Base-by-base conservation (phyloP, 176 grass and related monocot genomes). In the Tillandsia leiboldiana region DNA sequence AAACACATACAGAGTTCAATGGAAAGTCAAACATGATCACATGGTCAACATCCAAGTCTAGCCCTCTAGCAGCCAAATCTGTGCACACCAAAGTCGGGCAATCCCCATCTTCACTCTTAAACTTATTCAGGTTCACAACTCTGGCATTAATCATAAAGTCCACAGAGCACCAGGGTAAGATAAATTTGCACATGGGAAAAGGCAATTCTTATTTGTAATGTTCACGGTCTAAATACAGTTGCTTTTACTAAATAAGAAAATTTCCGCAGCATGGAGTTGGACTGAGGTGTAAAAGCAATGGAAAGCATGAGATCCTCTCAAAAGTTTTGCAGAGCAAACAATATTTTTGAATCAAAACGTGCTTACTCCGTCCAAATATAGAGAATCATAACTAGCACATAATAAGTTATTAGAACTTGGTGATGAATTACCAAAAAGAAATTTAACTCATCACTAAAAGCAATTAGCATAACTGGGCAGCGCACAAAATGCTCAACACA, bases 11-110 rank as follows among this genome's bases (percentile, higher is more conserved):
- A 74, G 89, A 97, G 48, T 97, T 97, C 20, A 54, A 78, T 51
- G 94, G 94, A 68, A 97, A 97, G 71, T 97, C 94, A 75, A 97
- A 97, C 89, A 92, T 97, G 54, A 97, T 97, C 66, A 92, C 94
- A 86, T 97, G 94, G 80, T 97, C 94, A 56, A 97, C 94, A 77
- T 90, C 86, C 72, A 97, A 70, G 67, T 97, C 89, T 50, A 97
- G 84, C 68, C 94, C 94, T 87, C 89, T 81, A 64, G 94, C 94
- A 67, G 94, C 94, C 72, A 97, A 86, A 77, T 97, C 94, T 24
- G 94, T 90, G 74, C 89, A 97, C 18, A 97, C 94, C 64, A 92
- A 77, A 47, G 94, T 97, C 56, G 94, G 94, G 23, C 94, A 97
- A 83, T 97, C 94, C 51, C 89, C 94, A 49, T 90, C 89, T 81